Evolutionary conservation across 2,329 filamentous ascomycete genomes (phyloP).

Genomic region (Eurotiales sp.): DNA sequence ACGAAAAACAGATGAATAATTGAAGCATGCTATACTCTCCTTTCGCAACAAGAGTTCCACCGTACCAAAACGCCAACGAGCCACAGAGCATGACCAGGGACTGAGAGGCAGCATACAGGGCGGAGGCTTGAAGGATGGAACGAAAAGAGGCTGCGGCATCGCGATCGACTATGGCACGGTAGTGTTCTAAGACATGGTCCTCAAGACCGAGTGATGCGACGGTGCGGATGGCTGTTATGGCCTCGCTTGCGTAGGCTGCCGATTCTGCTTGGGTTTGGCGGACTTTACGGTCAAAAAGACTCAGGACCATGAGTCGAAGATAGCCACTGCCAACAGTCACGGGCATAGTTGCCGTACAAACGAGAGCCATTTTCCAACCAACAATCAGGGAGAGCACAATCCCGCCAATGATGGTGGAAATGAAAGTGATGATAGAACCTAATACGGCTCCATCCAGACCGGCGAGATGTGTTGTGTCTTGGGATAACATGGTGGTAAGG

Average conservation of each 20-base stretch:
- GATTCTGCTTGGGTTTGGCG: constrained; percentile 44
- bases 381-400: constrained; percentile 63
- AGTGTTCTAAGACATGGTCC: constrained; percentile 33
- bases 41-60: constrained; percentile 54
- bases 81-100: constrained; percentile 26
- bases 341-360: constrained; percentile 51
- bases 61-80: constrained; percentile 61
- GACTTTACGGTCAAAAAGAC: constrained; percentile 45
- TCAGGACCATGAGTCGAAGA: constrained; percentile 47
- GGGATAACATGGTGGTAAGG: constrained; percentile 73
- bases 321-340: constrained; percentile 25
- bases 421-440: constrained; percentile 72
- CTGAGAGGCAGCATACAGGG: constrained; percentile 30
- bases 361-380: constrained; percentile 76
- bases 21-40: constrained; percentile 41
- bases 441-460: constrained; percentile 71
- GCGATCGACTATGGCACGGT: constrained; percentile 29
- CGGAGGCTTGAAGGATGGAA: constrained; percentile 54
- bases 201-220: constrained; percentile 50
- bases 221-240: constrained; percentile 49
- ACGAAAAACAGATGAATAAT: constrained; percentile 46
- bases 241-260: constrained; percentile 49
- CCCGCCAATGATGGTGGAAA: constrained; percentile 69
- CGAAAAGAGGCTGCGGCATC: constrained; percentile 68
- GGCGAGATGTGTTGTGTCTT: constrained; percentile 55